These are phyloP conservation scores for Cyberlindnera saturnus DNA, from an alignment of 805 yeast species.

Conservation along the genomic window DNA sequence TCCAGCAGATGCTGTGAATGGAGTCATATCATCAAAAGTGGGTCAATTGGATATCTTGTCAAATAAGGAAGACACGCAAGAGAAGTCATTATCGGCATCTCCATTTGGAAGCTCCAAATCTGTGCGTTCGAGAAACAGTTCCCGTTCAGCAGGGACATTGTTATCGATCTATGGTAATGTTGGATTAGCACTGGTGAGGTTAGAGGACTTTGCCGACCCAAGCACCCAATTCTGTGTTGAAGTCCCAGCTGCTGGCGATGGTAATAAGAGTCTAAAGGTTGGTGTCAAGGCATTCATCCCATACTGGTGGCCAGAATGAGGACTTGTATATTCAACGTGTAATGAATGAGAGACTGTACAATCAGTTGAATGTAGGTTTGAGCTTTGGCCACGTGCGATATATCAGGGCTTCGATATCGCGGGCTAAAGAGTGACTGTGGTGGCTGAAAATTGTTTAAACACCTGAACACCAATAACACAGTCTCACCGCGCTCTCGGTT, in stretches of 20 bases:
- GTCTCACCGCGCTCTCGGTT: too few relatives aligned
- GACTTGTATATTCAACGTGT: not conserved
- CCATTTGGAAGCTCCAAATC: slow-evolving; percentile 32
- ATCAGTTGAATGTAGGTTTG: too few relatives aligned
- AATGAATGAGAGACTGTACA: too few relatives aligned
- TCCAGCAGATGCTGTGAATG: slow-evolving; percentile 6
- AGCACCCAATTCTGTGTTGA: slow-evolving; percentile 28
- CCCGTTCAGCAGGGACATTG: slow-evolving; percentile 48
- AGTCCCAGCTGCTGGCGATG: slow-evolving; percentile 20
- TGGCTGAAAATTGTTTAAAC: not conserved
- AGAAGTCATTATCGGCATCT: slow-evolving; percentile 22
- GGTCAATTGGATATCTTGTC: slow-evolving; percentile 18
- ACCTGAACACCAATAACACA: slow-evolving; percentile 4
- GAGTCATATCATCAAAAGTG: slow-evolving; percentile 5
- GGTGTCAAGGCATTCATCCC: slow-evolving; percentile 53
- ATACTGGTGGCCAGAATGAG: slow-evolving; percentile 64
- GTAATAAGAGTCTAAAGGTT: slow-evolving; percentile 23
- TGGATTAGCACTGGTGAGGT: slow-evolving; percentile 61
- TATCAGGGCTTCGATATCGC: too few relatives aligned
- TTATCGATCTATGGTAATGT: slow-evolving; percentile 48
- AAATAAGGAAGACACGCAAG: slow-evolving; percentile 12
- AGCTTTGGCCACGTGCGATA: too few relatives aligned
- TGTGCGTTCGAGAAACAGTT: not conserved
- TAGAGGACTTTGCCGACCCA: slow-evolving; percentile 35
- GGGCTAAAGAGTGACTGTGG: slow-evolving; percentile 1